Evolutionary conservation across 345 rosid genomes (phyloP).

Genomic region (Eucalyptus marginata): DNA sequence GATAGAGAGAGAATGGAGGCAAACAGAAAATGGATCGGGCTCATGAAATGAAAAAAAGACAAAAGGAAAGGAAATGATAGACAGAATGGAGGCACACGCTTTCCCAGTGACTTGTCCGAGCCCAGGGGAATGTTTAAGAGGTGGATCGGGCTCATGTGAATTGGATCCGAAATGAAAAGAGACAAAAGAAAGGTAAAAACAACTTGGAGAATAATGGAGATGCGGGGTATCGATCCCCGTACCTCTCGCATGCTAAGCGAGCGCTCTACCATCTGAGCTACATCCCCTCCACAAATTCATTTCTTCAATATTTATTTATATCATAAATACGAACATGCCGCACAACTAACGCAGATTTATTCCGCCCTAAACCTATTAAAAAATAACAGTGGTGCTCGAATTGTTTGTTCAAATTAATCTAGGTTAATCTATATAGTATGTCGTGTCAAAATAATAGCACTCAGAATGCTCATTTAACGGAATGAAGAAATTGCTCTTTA

Average conservation of each 20-base stretch:
- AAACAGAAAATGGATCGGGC: too few relatives aligned
- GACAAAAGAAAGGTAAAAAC: too few relatives aligned
- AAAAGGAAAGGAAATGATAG: too few relatives aligned
- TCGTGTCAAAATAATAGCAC: not conserved
- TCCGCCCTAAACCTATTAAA: not conserved
- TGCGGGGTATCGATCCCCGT: slow-evolving; percentile 47
- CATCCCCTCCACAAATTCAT: not conserved
- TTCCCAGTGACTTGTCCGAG: not conserved
- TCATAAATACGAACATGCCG: not conserved
- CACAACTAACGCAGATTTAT: not conserved
- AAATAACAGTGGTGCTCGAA: not conserved
- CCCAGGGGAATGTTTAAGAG: not conserved
- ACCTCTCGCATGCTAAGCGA: slow-evolving; percentile 62
- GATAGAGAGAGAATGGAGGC: not conserved
- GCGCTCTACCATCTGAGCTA: slow-evolving; percentile 78
- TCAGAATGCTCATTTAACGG: not conserved
- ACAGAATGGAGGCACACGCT: not conserved
- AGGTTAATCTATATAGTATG: not conserved
- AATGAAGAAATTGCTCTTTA: not conserved
- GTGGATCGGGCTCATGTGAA: not conserved
- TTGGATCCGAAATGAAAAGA: not conserved
- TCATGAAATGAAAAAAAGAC: too few relatives aligned
- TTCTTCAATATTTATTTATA: too few relatives aligned
- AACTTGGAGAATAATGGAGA: not conserved
- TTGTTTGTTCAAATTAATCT: not conserved